Evolutionary conservation across 495 filamentous ascomycete genomes (phyloP).

Genomic region (Aspergillus mulundensis): DNA sequence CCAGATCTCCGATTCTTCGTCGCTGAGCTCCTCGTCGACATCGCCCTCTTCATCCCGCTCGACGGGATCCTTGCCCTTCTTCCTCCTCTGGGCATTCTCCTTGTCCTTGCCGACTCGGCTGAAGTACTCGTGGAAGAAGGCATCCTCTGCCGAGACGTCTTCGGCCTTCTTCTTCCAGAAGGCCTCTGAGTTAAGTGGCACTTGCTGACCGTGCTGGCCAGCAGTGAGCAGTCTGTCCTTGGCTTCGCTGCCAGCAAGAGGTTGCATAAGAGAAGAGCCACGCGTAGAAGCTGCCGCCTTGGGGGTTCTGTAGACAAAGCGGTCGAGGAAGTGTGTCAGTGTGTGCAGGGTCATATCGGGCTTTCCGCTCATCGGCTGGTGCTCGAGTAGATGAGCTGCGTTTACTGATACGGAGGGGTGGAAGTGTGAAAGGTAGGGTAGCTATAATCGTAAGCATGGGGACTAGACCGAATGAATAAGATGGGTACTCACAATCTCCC

Average conservation of each 20-base stretch:
- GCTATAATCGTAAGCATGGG: slow-evolving; percentile 25
- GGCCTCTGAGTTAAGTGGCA: slow-evolving; percentile 73
- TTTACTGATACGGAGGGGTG: slow-evolving; percentile 95
- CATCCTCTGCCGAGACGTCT: slow-evolving; percentile 84
- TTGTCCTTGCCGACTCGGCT: slow-evolving; percentile 69
- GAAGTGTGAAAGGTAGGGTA: slow-evolving; percentile 77
- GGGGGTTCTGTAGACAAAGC: slow-evolving; percentile 90
- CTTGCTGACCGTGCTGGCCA: slow-evolving; percentile 39
- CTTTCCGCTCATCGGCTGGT: slow-evolving; percentile 69
- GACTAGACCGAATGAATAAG: neutral
- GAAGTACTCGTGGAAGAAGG: slow-evolving; percentile 98
- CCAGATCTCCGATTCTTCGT: slow-evolving; percentile 76
- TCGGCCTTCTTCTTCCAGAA: slow-evolving; percentile 91
- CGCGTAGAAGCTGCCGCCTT: slow-evolving; percentile 60
- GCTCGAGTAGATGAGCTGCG: slow-evolving; percentile 62
- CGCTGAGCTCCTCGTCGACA: slow-evolving; percentile 25
- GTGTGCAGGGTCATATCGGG: slow-evolving; percentile 85
- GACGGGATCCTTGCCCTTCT: slow-evolving; percentile 46
- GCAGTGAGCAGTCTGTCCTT: slow-evolving; percentile 61
- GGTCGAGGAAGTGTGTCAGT: slow-evolving; percentile 90
- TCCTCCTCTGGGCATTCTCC: slow-evolving; percentile 53
- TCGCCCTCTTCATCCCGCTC: slow-evolving; percentile 26
- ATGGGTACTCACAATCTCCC: slow-evolving; percentile 67
- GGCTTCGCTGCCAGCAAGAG: slow-evolving; percentile 64
- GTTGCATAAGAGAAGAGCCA: slow-evolving; percentile 94